Evolutionary conservation across 1,139 yeast species (phyloP).

Genomic region (Candida sanyaensis): DNA sequence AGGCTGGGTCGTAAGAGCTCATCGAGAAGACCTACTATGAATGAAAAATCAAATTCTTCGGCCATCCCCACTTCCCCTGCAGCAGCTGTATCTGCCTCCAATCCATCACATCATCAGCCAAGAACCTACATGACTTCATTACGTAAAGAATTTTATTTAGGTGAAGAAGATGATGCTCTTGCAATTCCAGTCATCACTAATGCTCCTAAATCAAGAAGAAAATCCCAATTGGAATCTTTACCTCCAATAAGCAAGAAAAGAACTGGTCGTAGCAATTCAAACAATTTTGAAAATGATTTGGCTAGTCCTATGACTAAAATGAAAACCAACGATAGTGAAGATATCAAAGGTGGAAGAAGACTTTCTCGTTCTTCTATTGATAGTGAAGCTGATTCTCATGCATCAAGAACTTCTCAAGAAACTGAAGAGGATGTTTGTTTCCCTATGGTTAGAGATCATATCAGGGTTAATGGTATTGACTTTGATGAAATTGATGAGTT

Average conservation of each 20-base stretch:
- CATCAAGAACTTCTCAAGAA: conserved; percentile 73
- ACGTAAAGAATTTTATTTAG: conserved; percentile 15
- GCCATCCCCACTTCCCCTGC: neutral
- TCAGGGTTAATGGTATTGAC: conserved; percentile 71
- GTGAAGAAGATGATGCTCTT: conserved; percentile 10
- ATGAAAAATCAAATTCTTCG: conserved; percentile 3
- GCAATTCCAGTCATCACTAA: conserved; percentile 9
- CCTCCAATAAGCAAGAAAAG: conserved; percentile 11
- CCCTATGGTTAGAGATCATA: conserved; percentile 81
- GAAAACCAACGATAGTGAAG: conserved; percentile 36
- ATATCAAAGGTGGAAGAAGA: conserved; percentile 23
- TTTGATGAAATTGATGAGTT: conserved; percentile 79
- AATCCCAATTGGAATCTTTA: conserved; percentile 29
- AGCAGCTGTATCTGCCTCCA: neutral
- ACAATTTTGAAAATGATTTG: conserved; percentile 29
- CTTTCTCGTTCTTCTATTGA: conserved; percentile 46
- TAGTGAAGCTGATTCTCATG: conserved; percentile 70
- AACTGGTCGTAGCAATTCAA: conserved; percentile 14
- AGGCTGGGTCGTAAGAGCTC: conserved; percentile 4
- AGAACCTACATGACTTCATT: conserved; percentile 13
- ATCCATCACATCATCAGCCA: conserved; percentile 3
- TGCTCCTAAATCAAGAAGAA: conserved; percentile 16
- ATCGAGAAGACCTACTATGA: conserved; percentile 7
- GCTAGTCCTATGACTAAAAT: conserved; percentile 33
- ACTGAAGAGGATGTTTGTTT: conserved; percentile 98